A percentile compares a stretch with the other conserved stretches of the same genome.
These are phyloP conservation scores for Pholiota microspora DNA, from an alignment of 768 basidiomycete species.

Conservation along the genomic window DNA sequence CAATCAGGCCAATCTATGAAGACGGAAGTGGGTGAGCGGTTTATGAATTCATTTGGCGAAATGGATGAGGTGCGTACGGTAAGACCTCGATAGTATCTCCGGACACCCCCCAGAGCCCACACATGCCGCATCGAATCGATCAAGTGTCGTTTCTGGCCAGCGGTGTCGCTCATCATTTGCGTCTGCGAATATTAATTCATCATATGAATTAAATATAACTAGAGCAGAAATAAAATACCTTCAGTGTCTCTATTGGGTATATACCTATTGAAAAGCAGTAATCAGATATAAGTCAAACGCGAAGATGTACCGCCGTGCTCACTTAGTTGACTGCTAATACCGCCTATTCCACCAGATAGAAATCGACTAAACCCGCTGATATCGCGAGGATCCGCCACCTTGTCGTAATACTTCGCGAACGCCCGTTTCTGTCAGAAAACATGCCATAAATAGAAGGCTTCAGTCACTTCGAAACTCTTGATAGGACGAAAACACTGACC, in stretches of 20 bases:
- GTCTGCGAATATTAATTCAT: slow-evolving; percentile 45
- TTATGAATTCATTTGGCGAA: neutral
- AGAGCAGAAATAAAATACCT: slow-evolving; percentile 47
- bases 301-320: slow-evolving; percentile 27
- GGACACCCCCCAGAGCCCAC: slow-evolving; percentile 75
- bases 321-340: slow-evolving; percentile 92
- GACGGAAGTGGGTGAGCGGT: slow-evolving; percentile 6
- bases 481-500: slow-evolving; percentile 44
- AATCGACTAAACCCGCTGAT: slow-evolving; percentile 93
- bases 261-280: slow-evolving; percentile 58
- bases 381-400: slow-evolving; percentile 83
- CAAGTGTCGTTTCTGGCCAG: slow-evolving; percentile 54
- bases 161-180: slow-evolving; percentile 94
- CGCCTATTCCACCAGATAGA: slow-evolving; percentile 93
- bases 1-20: slow-evolving; percentile 83
- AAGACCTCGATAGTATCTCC: slow-evolving; percentile 89
- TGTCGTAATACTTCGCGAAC: slow-evolving; percentile 89
- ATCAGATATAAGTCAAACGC: slow-evolving; percentile 7
- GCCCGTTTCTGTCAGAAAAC: slow-evolving; percentile 77
- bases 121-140: slow-evolving; percentile 64
- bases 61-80: slow-evolving; percentile 52
- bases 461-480: slow-evolving; percentile 1
- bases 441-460: slow-evolving; percentile 7
- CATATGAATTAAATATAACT: neutral
- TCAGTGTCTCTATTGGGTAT: slow-evolving; percentile 95